Base-by-base conservation (phyloP, 148 eudicot genomes). In the Chenopodium quinoa region DNA sequence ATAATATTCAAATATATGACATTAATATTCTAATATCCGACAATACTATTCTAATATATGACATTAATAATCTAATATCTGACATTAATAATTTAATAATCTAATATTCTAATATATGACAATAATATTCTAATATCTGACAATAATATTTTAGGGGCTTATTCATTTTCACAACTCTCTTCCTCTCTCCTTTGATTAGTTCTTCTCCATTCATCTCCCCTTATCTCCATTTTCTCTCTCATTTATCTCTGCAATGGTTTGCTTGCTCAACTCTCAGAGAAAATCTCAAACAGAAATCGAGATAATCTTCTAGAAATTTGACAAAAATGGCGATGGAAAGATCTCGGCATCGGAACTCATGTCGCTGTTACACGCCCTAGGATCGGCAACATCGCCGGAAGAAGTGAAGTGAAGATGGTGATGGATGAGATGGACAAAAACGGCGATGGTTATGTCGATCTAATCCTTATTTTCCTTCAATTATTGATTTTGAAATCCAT, bases 351-450 rank as follows among this genome's bases (percentile, higher is more conserved):
- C 83, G 13, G 98, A 94, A 75, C 89, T 94, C 13, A 69, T 56
- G 22, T 80, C 82, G 4, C 83, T 92, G 0, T 86, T 94, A 12
- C 71, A 71, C 10, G 86, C 93, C 7, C 84, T 94, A 80, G 98
- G 96, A 65, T 83, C 98, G 20, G 88, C 85, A 0, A 88, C 93
- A 1, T 54, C 94, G 10, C 13, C 72, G 20, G 91, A 90, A 19
- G 27, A 27, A 27, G 27, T 27, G 96, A 93, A 52, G 83, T 91
- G 7, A 10, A 75, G 27, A 84, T 86, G 14, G 89, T 90, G 86
- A 92, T 94, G 98, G 47, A 78, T 37, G 97, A 92, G 85, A 87
- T 94, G 75, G 98, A 94, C 82, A 84, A 76, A 75, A 91, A 94
- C 89, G 92, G 92, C 20, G 97, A 94, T 75, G 98, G 98, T 1